Evolutionary conservation across 2,329 filamentous ascomycete genomes (phyloP), one percentile per base, ranked within the genome.

Genomic region (Alternaria sp.): DNA sequence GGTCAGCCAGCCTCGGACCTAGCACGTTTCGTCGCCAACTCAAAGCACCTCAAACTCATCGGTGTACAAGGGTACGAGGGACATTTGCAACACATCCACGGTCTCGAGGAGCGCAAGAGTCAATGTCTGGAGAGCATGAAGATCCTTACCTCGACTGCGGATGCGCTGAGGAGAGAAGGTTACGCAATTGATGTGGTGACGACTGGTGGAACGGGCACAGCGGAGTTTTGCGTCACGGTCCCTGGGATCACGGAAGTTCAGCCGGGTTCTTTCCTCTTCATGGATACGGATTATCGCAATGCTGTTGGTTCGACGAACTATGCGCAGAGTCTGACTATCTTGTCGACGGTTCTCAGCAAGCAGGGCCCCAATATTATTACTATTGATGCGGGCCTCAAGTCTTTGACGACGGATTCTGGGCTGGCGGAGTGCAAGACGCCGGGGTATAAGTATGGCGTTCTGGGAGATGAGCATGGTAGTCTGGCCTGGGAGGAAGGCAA

Each of bases 281-380:
- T 87, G 85, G 85, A 87, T 60, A 85, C 85, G 3, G 85, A 87
- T 68, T 87, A 87, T 66, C 81, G 84, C 4, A 84, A 85, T 55
- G 85, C 85, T 0, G 79, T 87, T 0, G 85, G 85, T 1, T 75
- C 78, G 0, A 18, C 53, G 0, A 81, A 82, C 58, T 87, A 84
- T 69, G 77, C 79, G 0, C 83, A 87, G 65, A 86, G 83, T 50
- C 64, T 87, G 25, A 84, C 83, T 0, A 79, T 86, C 7, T 65
- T 86, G 20, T 79, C 84, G 0, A 86, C 84, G 0, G 84, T 86
- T 0, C 63, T 87, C 18, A 85, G 83, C 75, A 79, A 80, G 61
- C 84, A 85, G 67, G 83, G 82, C 0, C 74, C 79, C 0, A 78
- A 78, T 11, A 71, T 71, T 15, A 80, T 85, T 14, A 86, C 84